A percentile compares a stretch with the other conserved stretches of the same genome.
These are phyloP conservation scores for Scytalidium lignicola DNA, from an alignment of 2,329 filamentous ascomycete genomes.

Conservation along the genomic window DNA sequence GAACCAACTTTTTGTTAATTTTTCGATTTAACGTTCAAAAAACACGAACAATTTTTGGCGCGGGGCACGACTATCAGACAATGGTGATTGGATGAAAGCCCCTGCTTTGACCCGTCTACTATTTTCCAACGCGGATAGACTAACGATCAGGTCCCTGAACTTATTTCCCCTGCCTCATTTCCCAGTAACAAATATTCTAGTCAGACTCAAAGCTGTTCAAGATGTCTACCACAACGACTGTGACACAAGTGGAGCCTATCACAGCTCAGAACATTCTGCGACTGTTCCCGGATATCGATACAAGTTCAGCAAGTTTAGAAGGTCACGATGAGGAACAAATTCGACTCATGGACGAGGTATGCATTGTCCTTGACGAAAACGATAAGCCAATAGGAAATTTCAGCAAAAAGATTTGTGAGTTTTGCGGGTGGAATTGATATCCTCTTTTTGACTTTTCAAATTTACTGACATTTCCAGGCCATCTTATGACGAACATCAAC, in stretches of 20 bases:
- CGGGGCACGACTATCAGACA: background rate
- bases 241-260: slow-evolving; percentile 54
- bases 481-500: slow-evolving; percentile 98
- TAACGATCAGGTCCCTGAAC: background rate
- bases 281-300: slow-evolving; percentile 80
- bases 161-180: background rate
- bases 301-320: slow-evolving; percentile 66
- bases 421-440: too few relatives aligned
- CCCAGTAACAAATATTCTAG: background rate
- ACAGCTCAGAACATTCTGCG: slow-evolving; percentile 82
- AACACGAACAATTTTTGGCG: background rate
- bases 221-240: slow-evolving; percentile 37
- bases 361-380: slow-evolving; percentile 91
- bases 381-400: slow-evolving; percentile 91
- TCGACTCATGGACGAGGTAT: slow-evolving; percentile 96
- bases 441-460: too few relatives aligned
- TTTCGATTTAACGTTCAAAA: too few relatives aligned
- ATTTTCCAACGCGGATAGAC: background rate
- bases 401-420: slow-evolving; percentile 94
- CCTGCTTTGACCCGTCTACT: too few relatives aligned
- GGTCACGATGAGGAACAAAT: slow-evolving; percentile 98
- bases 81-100: background rate
- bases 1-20: too few relatives aligned
- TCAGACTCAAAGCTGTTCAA: background rate
- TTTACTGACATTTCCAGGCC: slow-evolving; percentile 52